Conservation (phyloP, 176 grass and related monocot genomes). For the Eleusine coracana region DNA sequence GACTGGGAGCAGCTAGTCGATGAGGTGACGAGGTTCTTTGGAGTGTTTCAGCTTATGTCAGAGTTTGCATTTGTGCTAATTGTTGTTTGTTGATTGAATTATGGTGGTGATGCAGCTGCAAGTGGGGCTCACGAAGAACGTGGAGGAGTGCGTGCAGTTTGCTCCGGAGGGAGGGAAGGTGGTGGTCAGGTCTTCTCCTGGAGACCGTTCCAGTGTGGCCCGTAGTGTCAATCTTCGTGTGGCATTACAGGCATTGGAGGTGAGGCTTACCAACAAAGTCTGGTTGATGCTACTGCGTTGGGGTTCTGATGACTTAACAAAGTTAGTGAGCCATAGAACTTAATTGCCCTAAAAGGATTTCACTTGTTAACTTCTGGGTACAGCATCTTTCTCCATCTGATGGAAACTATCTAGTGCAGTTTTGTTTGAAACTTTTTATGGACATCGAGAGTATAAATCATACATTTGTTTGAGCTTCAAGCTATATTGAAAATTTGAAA, state of each 20-base stretch:
- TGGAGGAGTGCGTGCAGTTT: slow-evolving; percentile 63
- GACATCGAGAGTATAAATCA: slow-evolving; percentile 5
- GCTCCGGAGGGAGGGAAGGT: slow-evolving; percentile 57
- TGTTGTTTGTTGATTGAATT: slow-evolving; percentile 34
- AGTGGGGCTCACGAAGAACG: slow-evolving; percentile 61
- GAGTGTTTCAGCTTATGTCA: slow-evolving; percentile 7
- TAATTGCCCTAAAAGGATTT: slow-evolving; percentile 18
- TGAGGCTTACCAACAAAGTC: slow-evolving; percentile 45
- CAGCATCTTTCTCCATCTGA: neutral
- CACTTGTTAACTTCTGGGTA: neutral
- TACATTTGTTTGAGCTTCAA: slow-evolving; percentile 25
- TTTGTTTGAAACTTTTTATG: slow-evolving; percentile 21
- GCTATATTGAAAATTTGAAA: neutral
- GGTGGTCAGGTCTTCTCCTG: slow-evolving; percentile 52
- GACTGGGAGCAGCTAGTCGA: slow-evolving; percentile 81
- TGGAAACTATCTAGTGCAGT: neutral
- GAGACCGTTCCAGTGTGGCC: slow-evolving; percentile 6
- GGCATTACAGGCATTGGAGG: slow-evolving; percentile 77
- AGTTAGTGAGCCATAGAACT: slow-evolving; percentile 18
- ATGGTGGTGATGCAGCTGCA: slow-evolving; percentile 61
- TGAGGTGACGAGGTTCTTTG: slow-evolving; percentile 49
- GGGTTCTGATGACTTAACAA: neutral
- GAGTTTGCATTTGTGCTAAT: slow-evolving; percentile 40
- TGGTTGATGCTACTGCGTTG: neutral
- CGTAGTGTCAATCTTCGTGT: slow-evolving; percentile 49